Conservation (phyloP, 768 basidiomycete species). For the Naganishia antarctica region DNA sequence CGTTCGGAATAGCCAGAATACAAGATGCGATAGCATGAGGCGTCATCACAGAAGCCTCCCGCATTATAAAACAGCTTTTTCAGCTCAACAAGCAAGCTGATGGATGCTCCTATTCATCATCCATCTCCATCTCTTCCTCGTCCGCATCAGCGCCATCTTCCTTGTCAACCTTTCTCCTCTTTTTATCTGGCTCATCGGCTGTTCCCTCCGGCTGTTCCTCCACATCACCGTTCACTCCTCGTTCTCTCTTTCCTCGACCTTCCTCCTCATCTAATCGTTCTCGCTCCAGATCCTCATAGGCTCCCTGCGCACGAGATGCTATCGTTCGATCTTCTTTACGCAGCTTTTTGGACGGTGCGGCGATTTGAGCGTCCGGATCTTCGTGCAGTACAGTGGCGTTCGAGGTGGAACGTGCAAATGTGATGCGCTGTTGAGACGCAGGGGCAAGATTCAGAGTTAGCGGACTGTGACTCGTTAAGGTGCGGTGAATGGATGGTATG, state of each 20-base stretch:
- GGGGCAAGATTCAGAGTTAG: not conserved
- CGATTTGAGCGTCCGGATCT: slow-evolving; percentile 58
- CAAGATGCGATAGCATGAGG: slow-evolving; percentile 1
- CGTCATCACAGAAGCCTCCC: not conserved
- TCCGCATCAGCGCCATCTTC: slow-evolving; percentile 55
- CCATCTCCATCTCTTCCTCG: slow-evolving; percentile 81
- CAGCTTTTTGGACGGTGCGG: slow-evolving; percentile 27
- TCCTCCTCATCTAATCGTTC: slow-evolving; percentile 58
- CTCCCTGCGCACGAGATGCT: slow-evolving; percentile 51
- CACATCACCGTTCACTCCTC: slow-evolving; percentile 54
- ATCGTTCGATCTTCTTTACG: slow-evolving; percentile 45
- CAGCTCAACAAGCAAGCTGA: not conserved
- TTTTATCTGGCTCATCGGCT: slow-evolving; percentile 56
- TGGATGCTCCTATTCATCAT: slow-evolving; percentile 61
- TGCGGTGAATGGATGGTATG: too few relatives aligned
- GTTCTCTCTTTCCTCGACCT: slow-evolving; percentile 52
- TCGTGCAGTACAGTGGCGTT: slow-evolving; percentile 73
- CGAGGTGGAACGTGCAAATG: slow-evolving; percentile 83
- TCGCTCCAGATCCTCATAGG: slow-evolving; percentile 52
- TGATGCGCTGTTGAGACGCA: slow-evolving; percentile 64
- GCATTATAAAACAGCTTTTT: slow-evolving; percentile 13
- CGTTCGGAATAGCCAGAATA: not conserved
- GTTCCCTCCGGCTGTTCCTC: slow-evolving; percentile 58
- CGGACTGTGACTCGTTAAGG: too few relatives aligned
- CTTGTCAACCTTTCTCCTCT: slow-evolving; percentile 62